phyloP scores from a whole-genome alignment of 306 rosid genomes.

The Prunus mume region DNA sequence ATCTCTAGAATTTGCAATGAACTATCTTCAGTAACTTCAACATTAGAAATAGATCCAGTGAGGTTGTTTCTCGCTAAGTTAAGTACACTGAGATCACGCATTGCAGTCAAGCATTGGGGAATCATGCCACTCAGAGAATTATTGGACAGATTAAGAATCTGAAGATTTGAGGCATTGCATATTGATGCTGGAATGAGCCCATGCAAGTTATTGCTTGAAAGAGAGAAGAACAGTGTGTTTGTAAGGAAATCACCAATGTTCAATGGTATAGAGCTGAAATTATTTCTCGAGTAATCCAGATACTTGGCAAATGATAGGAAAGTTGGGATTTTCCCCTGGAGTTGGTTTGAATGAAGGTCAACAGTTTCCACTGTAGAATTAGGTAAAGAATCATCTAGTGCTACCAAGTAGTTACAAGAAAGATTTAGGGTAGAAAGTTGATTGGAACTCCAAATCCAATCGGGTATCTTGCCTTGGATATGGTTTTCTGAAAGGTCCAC shows the following conservation, averaged over 20 bases:
- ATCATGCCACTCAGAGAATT: constrained; percentile 22
- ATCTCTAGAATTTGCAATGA: constrained; percentile 7
- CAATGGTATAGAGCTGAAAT: constrained; percentile 6
- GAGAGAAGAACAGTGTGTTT: neutral
- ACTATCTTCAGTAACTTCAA: neutral
- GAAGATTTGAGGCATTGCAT: constrained; percentile 21
- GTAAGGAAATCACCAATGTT: neutral
- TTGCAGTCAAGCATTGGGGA: constrained; percentile 18
- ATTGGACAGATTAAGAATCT: constrained; percentile 20
- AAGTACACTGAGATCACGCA: constrained; percentile 10
- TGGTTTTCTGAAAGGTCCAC: too few relatives aligned
- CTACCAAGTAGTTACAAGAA: too few relatives aligned
- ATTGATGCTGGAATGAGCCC: constrained; percentile 31
- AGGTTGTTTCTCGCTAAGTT: constrained; percentile 19
- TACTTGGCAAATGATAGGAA: neutral
- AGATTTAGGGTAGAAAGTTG: too few relatives aligned
- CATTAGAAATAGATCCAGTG: constrained; percentile 4
- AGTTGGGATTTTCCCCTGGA: constrained; percentile 1
- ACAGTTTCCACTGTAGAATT: neutral
- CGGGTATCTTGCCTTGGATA: too few relatives aligned
- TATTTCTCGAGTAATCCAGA: constrained; percentile 24
- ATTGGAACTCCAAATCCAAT: too few relatives aligned
- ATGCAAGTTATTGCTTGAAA: constrained; percentile 5
- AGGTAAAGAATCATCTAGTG: too few relatives aligned
- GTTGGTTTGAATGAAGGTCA: neutral